A percentile compares a stretch with the other conserved stretches of the same genome.
Conservation (phyloP, 345 rosid species). For the Cardamine resedifolia region DNA sequence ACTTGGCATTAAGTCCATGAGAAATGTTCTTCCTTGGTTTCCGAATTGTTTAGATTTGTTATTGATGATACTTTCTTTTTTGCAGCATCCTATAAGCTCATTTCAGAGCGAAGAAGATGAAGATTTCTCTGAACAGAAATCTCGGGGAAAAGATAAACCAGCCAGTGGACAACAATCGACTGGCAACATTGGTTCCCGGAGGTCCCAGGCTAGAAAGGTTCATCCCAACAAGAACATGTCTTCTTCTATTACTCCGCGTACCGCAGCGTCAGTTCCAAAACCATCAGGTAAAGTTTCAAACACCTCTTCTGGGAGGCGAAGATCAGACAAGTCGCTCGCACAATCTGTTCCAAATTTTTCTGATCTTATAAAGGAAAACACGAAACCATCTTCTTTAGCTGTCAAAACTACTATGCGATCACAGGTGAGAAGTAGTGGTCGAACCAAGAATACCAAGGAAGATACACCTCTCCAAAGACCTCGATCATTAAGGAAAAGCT, state of each 20-base stretch:
- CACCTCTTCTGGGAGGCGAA: slow-evolving; percentile 53
- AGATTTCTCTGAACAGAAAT: slow-evolving; percentile 39
- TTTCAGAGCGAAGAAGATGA: slow-evolving; percentile 72
- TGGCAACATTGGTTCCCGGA: slow-evolving; percentile 51
- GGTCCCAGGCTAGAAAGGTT: slow-evolving; percentile 52
- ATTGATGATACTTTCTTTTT: slow-evolving; percentile 44
- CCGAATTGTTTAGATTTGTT: neutral
- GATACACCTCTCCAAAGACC: slow-evolving; percentile 51
- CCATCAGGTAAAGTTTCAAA: slow-evolving; percentile 60
- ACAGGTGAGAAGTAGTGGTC: slow-evolving; percentile 56
- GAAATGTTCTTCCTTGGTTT: neutral
- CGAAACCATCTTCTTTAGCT: slow-evolving; percentile 64
- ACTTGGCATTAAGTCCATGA: slow-evolving; percentile 9
- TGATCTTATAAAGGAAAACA: slow-evolving; percentile 88
- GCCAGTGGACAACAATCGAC: slow-evolving; percentile 42
- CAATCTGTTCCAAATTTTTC: slow-evolving; percentile 78
- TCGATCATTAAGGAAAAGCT: slow-evolving; percentile 58
- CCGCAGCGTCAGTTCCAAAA: slow-evolving; percentile 47
- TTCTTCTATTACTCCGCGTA: slow-evolving; percentile 52
- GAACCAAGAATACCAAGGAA: slow-evolving; percentile 61
- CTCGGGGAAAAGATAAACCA: slow-evolving; percentile 45
- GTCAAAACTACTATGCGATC: slow-evolving; percentile 51
- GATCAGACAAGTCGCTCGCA: slow-evolving; percentile 55
- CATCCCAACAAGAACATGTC: slow-evolving; percentile 49
- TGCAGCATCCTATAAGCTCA: slow-evolving; percentile 61